Base-by-base conservation (phyloP, 2,329 filamentous ascomycete genomes). In the Cercospora janseana region DNA sequence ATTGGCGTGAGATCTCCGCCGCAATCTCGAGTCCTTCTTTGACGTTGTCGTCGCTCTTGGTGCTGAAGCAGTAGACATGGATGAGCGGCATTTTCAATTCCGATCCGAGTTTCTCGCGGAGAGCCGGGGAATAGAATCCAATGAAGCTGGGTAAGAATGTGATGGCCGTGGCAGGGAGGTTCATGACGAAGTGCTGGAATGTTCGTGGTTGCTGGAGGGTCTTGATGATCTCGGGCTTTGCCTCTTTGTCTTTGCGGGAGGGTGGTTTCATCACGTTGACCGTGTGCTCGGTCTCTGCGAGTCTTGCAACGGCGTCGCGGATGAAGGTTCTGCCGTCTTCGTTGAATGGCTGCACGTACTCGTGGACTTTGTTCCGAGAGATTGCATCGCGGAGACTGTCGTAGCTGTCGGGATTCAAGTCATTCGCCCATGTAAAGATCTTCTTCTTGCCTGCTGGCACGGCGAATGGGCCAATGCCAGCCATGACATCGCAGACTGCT, bases 171-270 rank as follows among this genome's bases (percentile, higher is more conserved):
- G 91, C 93, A 0, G 93, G 93, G 12, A 98, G 84, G 71, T 98
- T 98, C 88, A 98, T 96, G 59, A 97, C 87, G 68, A 91, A 98
- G 73, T 97, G 93, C n/a, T 83, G 79, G 66, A 97, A 88, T 28
- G 85, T 84, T 2, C 78, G 78, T 2, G 92, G 92, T 37, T 90
- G 76, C 8, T 60, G 47, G 13, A 76, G 51, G 0, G 64, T 71
- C 51, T 70, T 67, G 26, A 72, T 46, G 37, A 71, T 63, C 20
- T 61, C 54, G n/a, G 62, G 61, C 9, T 67, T 66, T 21, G 59
- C 54, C 7, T 40, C 34, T 2, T 43, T 27, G 4, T 63, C 59
- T 45, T 61, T 63, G 10, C 59, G 59, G 6, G 65, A 65, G 9
- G 56, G 40, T 45, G 73, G 73, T 35, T 63, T 63, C 50, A 61